Base-by-base conservation (phyloP, 371 early-diverging fungal species). In the Thermomucor indicae-seudaticae region DNA sequence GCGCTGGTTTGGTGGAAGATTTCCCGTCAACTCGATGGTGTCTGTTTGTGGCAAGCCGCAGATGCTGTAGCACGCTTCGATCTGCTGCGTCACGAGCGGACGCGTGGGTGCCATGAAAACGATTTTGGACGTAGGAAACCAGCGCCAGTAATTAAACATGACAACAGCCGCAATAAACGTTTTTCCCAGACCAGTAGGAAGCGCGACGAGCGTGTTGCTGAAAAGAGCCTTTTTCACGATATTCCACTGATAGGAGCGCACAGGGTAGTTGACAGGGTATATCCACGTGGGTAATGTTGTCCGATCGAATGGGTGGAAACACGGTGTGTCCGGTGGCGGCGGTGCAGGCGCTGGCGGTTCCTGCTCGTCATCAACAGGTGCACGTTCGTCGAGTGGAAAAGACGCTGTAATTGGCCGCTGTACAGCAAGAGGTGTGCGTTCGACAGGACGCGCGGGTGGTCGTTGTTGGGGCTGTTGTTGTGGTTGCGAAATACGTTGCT, bases 81-180 rank as follows among this genome's bases (percentile, higher is more conserved):
- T 91, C 51, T 97, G 96, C 55, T 97, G 96, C 1, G 82, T 75
- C 0, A 96, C 97, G 0, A 97, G 75, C 3, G 96, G 96, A 44
- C 86, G 84, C 2, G 96, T 95, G 0, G 96, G 95, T 0, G 90
- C 91, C 81, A 94, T 83, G 53, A 97, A 97, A n/a, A 97, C 72
- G 14, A 95, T 82, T 46, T 90, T 86, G 3, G 87, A 79, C 28
- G 85, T 61, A 0, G 97, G 95, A 59, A 97, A 96, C 97, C 97
- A 97, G 3, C 94, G 87, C 59, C 79, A 90, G 57, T 83, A 92
- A 62, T 95, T 95, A 44, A 70, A 89, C 94, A 97, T 96, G 8
- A 95, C 90, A 0, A 97, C 97, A 0, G 94, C 93, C 0, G 97
- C 97, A 58, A 97, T 92, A 55, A 95, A 88, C 0, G 97, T 97